Conservation (phyloP, 139 green algal genomes). For the Prasinococcaceae sp. region DNA sequence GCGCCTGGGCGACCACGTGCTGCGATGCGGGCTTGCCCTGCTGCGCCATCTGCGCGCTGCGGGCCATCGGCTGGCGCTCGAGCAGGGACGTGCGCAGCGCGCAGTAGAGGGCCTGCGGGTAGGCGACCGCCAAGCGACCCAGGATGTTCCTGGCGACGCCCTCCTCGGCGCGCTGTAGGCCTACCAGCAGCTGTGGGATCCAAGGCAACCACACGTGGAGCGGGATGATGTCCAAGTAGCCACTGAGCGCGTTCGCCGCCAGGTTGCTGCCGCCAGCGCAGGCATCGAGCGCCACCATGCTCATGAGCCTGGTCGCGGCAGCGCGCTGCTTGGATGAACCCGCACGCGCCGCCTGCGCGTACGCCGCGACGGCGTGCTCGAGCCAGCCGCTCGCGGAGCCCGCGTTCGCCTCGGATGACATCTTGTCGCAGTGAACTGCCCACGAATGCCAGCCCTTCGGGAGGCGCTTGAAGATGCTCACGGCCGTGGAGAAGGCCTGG, state of each 20-base stretch:
- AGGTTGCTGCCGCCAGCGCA: neutral
- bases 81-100: conserved; percentile 68
- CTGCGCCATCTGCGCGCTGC: neutral
- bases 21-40: neutral
- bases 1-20: too few species aligned
- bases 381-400: conserved; percentile 34
- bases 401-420: neutral
- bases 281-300: too few species aligned
- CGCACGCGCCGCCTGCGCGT: too few species aligned
- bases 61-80: conserved; percentile 20
- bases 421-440: conserved; percentile 70
- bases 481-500: conserved; percentile 52
- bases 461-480: conserved; percentile 57
- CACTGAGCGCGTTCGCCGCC: neutral
- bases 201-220: conserved; percentile 85
- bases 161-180: conserved; percentile 63
- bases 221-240: conserved; percentile 37
- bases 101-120: conserved; percentile 81
- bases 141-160: conserved; percentile 46
- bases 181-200: conserved; percentile 76
- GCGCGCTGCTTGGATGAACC: too few species aligned
- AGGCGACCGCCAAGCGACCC: conserved; percentile 25
- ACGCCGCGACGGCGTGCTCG: conserved; percentile 68
- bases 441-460: conserved; percentile 80
- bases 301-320: too few species aligned